Conservation (phyloP, 2,329 filamentous ascomycete species). For the Dactylonectria estremocensis region DNA sequence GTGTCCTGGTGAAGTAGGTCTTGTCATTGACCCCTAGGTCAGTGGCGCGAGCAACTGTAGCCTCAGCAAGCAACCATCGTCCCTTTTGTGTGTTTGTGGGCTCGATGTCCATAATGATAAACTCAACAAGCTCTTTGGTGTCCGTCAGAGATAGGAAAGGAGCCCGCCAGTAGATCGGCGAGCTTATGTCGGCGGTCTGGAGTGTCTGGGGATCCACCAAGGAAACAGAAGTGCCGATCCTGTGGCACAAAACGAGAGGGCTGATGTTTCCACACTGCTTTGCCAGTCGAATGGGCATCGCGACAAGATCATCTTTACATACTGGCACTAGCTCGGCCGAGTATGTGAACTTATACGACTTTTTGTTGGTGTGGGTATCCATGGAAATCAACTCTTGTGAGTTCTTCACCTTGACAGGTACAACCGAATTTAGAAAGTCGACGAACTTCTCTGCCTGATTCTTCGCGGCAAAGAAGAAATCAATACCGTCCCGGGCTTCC, state of each 20-base stretch:
- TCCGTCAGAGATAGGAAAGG: constrained; percentile 91
- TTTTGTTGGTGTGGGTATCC: constrained; percentile 91
- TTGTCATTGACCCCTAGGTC: constrained; percentile 90
- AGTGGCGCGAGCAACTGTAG: constrained; percentile 86
- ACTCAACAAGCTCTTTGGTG: constrained; percentile 88
- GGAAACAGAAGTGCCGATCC: constrained; percentile 91
- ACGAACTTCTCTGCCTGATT: constrained; percentile 95
- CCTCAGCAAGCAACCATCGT: constrained; percentile 88
- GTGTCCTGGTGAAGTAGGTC: constrained; percentile 91
- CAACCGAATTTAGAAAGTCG: constrained; percentile 88
- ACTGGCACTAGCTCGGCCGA: constrained; percentile 93
- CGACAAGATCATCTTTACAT: constrained; percentile 98
- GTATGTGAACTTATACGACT: constrained; percentile 95
- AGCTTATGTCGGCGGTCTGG: constrained; percentile 88
- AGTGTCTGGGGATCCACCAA: constrained; percentile 92
- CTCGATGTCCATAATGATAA: constrained; percentile 96
- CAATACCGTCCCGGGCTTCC: constrained; percentile 94
- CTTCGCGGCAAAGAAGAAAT: constrained; percentile 92
- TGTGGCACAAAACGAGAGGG: constrained; percentile 87
- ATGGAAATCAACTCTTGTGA: constrained; percentile 89
- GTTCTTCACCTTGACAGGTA: constrained; percentile 84
- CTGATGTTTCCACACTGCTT: constrained; percentile 90
- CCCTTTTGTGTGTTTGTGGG: constrained; percentile 81
- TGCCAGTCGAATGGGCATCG: constrained; percentile 89
- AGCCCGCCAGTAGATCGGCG: constrained; percentile 89